Evolutionary conservation across 352 stramenopile genomes (phyloP).

Genomic region (Phytophthora rubi): DNA sequence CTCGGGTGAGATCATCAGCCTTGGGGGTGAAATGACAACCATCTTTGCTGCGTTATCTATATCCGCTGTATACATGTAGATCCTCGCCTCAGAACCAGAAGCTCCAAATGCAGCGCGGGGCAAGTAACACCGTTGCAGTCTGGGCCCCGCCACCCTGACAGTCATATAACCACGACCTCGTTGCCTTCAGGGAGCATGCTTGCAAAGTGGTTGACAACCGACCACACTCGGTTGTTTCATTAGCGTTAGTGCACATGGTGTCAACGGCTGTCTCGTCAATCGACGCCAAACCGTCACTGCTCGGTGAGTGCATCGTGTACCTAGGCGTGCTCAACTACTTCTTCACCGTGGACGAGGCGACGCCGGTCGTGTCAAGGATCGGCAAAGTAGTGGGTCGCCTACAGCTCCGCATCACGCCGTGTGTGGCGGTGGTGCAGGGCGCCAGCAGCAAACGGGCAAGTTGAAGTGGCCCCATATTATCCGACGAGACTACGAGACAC

Average conservation of each 20-base stretch:
- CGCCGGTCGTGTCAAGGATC: slow-evolving; percentile 61
- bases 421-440: slow-evolving; percentile 24
- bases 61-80: slow-evolving; percentile 7
- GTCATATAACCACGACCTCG: not conserved
- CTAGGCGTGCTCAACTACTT: slow-evolving; percentile 74
- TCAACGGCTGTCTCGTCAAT: slow-evolving; percentile 12
- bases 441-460: slow-evolving; percentile 29
- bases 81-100: slow-evolving; percentile 29
- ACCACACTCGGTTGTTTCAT: not conserved
- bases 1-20: not conserved
- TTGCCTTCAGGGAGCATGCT: not conserved
- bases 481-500: not conserved
- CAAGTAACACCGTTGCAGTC: slow-evolving; percentile 1
- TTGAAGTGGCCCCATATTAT: slow-evolving; percentile 26
- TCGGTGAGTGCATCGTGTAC: slow-evolving; percentile 64
- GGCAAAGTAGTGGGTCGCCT: slow-evolving; percentile 47
- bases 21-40: not conserved
- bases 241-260: not conserved
- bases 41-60: slow-evolving; percentile 20
- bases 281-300: slow-evolving; percentile 24
- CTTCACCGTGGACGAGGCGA: slow-evolving; percentile 49
- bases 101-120: slow-evolving; percentile 1
- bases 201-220: not conserved
- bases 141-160: not conserved
- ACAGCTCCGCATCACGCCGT: slow-evolving; percentile 53